phyloP scores from a whole-genome alignment of 192 early-diverging fungal genomes.

The Entrophospora sp. region DNA sequence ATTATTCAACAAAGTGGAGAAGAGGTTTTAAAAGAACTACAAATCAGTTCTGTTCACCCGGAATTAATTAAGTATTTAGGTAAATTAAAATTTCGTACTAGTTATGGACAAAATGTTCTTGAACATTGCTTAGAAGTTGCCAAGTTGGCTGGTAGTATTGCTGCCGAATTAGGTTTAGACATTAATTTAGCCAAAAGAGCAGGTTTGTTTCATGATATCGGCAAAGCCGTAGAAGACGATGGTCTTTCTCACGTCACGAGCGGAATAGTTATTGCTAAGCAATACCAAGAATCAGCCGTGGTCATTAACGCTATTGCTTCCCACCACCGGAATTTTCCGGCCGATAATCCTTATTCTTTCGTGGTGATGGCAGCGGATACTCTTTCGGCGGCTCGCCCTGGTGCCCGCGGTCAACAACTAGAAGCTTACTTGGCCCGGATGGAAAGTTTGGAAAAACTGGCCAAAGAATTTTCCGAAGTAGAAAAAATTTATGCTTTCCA shows the following conservation, averaged over 20 bases:
- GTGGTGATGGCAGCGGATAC: background rate
- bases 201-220: background rate
- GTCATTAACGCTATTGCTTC: conserved; percentile 6
- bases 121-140: background rate
- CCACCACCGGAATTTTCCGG: background rate
- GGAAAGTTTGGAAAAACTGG: background rate
- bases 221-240: conserved; percentile 5
- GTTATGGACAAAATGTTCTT: conserved; percentile 6
- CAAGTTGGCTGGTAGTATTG: background rate
- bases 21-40: background rate
- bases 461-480: background rate
- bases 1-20: background rate
- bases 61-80: conserved; percentile 1
- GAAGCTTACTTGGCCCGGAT: background rate
- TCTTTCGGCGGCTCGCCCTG: background rate
- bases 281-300: background rate
- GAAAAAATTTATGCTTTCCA: conserved; percentile 7
- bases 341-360: background rate
- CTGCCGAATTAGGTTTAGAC: conserved; percentile 3
- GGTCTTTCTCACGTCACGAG: background rate
- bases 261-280: background rate
- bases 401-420: background rate
- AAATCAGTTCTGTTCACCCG: background rate
- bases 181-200: background rate
- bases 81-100: background rate